Evolutionary conservation across 495 filamentous ascomycete species (phyloP).

Genomic region (Beverwykella pulmonaria): DNA sequence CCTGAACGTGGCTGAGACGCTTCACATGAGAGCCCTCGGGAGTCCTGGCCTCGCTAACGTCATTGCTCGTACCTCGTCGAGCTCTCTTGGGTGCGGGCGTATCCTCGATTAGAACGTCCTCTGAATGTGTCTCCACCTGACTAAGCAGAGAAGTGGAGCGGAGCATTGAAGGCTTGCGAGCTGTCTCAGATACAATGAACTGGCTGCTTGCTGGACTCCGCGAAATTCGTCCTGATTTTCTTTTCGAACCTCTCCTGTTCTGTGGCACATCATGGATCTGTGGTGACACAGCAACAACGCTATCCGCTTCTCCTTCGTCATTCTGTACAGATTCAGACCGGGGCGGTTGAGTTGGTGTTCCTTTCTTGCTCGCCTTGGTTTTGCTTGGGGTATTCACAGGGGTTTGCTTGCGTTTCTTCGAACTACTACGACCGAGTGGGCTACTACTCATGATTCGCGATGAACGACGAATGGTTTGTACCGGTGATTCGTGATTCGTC

Average conservation of each 20-base stretch:
- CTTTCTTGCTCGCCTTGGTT: not conserved
- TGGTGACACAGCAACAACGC: conserved; percentile 4
- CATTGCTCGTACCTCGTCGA: conserved; percentile 27
- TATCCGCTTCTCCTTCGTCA: not conserved
- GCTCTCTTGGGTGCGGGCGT: conserved; percentile 37
- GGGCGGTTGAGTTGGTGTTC: not conserved
- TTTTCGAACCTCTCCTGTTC: not conserved
- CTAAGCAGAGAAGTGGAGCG: conserved; percentile 29
- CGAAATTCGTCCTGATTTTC: not conserved
- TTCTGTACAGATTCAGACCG: not conserved
- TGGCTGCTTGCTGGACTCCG: not conserved
- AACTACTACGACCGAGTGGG: not conserved
- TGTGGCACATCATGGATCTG: not conserved
- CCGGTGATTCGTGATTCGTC: not conserved
- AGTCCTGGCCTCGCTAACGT: conserved; percentile 20
- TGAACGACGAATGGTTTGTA: conserved; percentile 8
- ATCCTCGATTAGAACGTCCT: conserved; percentile 32
- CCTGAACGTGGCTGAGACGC: conserved; percentile 35
- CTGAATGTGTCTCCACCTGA: conserved; percentile 26
- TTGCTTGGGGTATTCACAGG: not conserved
- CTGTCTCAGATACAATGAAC: conserved; percentile 13
- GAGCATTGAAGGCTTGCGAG: conserved; percentile 27
- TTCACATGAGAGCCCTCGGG: conserved; percentile 21
- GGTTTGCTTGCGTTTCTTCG: conserved; percentile 36
- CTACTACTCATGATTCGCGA: conserved; percentile 6